These are phyloP conservation scores for Xylaria nigripes DNA, from an alignment of 495 filamentous ascomycete genomes.

Conservation along the genomic window DNA sequence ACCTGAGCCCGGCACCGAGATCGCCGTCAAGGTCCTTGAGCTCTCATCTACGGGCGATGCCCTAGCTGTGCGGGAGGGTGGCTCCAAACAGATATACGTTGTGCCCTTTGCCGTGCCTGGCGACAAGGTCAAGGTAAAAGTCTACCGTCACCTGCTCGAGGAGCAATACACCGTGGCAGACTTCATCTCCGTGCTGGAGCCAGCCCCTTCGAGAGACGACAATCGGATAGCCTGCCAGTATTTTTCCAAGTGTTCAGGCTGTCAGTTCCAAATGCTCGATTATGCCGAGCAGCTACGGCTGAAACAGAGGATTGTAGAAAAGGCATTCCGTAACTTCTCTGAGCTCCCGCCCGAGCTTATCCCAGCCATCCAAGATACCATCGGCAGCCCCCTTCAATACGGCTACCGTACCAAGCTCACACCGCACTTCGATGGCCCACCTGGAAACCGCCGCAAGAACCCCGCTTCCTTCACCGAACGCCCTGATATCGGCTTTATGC, in stretches of 20 bases:
- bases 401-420: constrained; percentile 94
- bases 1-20: constrained; percentile 62
- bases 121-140: constrained; percentile 68
- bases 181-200: constrained; percentile 65
- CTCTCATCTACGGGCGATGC: constrained; percentile 90
- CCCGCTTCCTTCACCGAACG: constrained; percentile 39
- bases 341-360: constrained; percentile 65
- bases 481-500: constrained; percentile 85
- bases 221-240: constrained; percentile 69
- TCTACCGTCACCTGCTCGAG: constrained; percentile 56
- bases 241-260: constrained; percentile 81
- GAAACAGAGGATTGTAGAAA: constrained; percentile 80
- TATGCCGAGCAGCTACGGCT: constrained; percentile 78
- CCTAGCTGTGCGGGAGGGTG: constrained; percentile 54
- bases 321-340: constrained; percentile 88
- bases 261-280: constrained; percentile 94
- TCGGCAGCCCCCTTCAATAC: constrained; percentile 83
- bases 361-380: constrained; percentile 71
- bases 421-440: constrained; percentile 80
- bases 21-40: constrained; percentile 66
- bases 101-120: constrained; percentile 82
- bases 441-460: constrained; percentile 32
- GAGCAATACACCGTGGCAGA: constrained; percentile 65
- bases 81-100: constrained; percentile 65
- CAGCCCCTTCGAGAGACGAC: constrained; percentile 72